These are phyloP conservation scores for Tulasnella calospora DNA, from an alignment of 768 basidiomycete species.

Conservation along the genomic window DNA sequence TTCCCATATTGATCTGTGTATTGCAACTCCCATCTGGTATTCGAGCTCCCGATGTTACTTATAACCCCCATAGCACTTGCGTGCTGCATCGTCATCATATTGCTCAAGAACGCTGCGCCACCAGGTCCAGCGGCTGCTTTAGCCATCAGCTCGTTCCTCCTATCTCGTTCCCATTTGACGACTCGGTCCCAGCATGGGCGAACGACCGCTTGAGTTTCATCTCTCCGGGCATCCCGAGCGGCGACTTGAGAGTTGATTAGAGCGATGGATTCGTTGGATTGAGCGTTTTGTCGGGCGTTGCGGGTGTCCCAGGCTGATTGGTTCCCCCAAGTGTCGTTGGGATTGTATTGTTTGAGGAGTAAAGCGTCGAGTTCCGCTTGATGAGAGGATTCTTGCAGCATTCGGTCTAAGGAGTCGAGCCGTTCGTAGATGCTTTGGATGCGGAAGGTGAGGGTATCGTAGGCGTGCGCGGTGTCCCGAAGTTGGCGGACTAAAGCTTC, in stretches of 20 bases:
- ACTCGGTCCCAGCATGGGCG: background rate
- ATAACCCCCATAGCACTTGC: background rate
- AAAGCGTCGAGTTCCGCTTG: background rate
- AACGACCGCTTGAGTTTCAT: background rate
- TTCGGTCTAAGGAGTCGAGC: background rate
- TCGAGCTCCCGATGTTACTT: conserved; percentile 3
- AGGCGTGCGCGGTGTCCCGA: background rate
- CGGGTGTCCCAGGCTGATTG: background rate
- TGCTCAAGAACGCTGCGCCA: background rate
- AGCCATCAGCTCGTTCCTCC: background rate
- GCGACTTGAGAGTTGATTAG: background rate
- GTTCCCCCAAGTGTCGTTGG: background rate
- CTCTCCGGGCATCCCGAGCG: background rate
- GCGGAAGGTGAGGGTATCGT: background rate
- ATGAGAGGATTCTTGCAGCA: background rate
- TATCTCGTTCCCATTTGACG: background rate
- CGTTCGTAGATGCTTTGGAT: background rate
- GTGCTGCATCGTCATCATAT: background rate
- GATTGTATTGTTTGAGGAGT: background rate
- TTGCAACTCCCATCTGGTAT: background rate
- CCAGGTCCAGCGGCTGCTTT: background rate
- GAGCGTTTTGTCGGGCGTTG: background rate
- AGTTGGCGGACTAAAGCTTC: background rate
- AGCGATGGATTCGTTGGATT: background rate
- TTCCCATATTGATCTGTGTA: background rate